phyloP scores from a whole-genome alignment of 2,329 filamentous ascomycete species.

The Graphilbum fragrans region DNA sequence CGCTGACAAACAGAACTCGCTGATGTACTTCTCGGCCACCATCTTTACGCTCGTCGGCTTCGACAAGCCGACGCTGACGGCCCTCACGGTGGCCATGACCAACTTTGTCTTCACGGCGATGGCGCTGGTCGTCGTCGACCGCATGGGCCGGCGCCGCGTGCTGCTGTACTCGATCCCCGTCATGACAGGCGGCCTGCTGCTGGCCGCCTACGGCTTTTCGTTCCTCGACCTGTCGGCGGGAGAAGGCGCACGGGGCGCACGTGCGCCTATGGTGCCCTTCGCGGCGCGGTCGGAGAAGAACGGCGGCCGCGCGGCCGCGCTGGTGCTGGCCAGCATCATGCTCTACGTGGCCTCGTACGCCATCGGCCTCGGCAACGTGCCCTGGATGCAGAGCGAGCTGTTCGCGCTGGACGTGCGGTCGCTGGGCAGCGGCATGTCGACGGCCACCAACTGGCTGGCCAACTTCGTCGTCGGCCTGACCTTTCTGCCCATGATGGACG shows the following conservation, averaged over 20 bases:
- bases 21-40: slow-evolving; percentile 86
- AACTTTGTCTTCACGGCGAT: slow-evolving; percentile 72
- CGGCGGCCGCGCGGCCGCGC: slow-evolving; percentile 21
- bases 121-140: slow-evolving; percentile 67
- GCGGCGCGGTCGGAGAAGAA: slow-evolving; percentile 7
- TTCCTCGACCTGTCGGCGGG: slow-evolving; percentile 36
- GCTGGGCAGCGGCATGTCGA: slow-evolving; percentile 59
- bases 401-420: slow-evolving; percentile 69
- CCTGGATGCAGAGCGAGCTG: slow-evolving; percentile 92
- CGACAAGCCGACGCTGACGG: slow-evolving; percentile 64
- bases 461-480: slow-evolving; percentile 82
- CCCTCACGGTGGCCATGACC: slow-evolving; percentile 65
- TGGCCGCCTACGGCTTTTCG: slow-evolving; percentile 62
- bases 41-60: slow-evolving; percentile 73
- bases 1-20: slow-evolving; percentile 49
- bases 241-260: not conserved
- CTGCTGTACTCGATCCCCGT: slow-evolving; percentile 73
- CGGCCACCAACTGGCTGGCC: slow-evolving; percentile 74
- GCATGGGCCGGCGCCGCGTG: slow-evolving; percentile 65
- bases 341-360: slow-evolving; percentile 80
- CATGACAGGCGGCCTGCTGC: slow-evolving; percentile 62
- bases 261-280: too few species aligned
- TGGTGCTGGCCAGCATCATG: slow-evolving; percentile 66
- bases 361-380: slow-evolving; percentile 78
- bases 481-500: slow-evolving; percentile 78